These are phyloP conservation scores for Lepidopterella palustris DNA, from an alignment of 495 filamentous ascomycete species.

Conservation along the genomic window DNA sequence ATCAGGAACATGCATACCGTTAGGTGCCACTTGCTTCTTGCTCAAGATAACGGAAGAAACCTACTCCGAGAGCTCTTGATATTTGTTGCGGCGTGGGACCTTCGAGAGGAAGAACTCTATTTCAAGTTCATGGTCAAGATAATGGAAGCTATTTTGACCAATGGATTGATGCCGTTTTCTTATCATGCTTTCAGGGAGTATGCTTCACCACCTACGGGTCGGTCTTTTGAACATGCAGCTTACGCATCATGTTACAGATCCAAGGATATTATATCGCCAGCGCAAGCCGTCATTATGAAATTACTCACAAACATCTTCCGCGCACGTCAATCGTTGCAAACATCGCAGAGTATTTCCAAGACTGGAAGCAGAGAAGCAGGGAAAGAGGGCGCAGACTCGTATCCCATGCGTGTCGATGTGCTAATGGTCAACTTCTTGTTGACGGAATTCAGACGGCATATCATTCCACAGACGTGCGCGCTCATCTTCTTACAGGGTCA, in stretches of 20 bases:
- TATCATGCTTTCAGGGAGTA: slow-evolving; percentile 80
- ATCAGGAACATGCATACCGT: slow-evolving; percentile 76
- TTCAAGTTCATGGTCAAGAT: slow-evolving; percentile 95
- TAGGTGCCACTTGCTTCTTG: slow-evolving; percentile 79
- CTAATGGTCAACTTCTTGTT: slow-evolving; percentile 82
- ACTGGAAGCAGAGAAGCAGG: slow-evolving; percentile 24
- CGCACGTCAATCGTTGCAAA: slow-evolving; percentile 38
- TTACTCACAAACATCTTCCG: slow-evolving; percentile 85
- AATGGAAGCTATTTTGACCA: slow-evolving; percentile 82
- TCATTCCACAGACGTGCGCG: slow-evolving; percentile 87
- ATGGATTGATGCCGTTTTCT: slow-evolving; percentile 79
- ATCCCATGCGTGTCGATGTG: slow-evolving; percentile 47
- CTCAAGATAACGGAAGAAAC: slow-evolving; percentile 78
- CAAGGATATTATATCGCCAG: slow-evolving; percentile 92
- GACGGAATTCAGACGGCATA: slow-evolving; percentile 81
- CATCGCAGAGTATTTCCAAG: slow-evolving; percentile 8
- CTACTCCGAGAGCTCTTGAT: slow-evolving; percentile 84
- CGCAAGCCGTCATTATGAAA: slow-evolving; percentile 85
- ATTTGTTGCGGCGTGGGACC: slow-evolving; percentile 94
- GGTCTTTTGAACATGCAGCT: neutral
- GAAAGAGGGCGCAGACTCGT: slow-evolving; percentile 36
- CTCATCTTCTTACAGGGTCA: slow-evolving; percentile 89
- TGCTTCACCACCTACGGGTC: neutral
- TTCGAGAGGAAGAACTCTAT: slow-evolving; percentile 82
- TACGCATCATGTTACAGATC: slow-evolving; percentile 36